phyloP scores from a whole-genome alignment of 2,329 filamentous ascomycete species.

The Alternaria longipes region DNA sequence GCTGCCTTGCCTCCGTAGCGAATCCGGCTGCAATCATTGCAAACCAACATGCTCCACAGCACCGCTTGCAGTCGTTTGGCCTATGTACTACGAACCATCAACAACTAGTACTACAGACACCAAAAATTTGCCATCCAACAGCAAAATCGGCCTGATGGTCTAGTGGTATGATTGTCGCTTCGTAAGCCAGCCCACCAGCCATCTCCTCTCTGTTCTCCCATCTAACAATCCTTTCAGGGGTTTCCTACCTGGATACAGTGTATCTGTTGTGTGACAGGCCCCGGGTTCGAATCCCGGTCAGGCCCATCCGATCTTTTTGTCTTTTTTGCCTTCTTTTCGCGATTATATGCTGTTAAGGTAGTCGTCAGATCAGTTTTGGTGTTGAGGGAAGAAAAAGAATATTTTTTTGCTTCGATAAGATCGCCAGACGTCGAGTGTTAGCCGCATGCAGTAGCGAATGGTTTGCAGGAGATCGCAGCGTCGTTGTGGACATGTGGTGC shows the following conservation, averaged over 20 bases:
- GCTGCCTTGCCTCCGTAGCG: neutral
- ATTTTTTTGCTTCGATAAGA: no score
- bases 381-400: no score
- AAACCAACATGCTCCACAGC: neutral
- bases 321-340: neutral
- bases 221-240: slow-evolving; percentile 10
- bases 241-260: slow-evolving; percentile 33
- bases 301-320: slow-evolving; percentile 28
- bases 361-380: no score
- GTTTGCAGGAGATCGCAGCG: no score
- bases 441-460: no score
- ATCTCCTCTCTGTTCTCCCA: neutral
- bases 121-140: slow-evolving; percentile 16
- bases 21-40: neutral
- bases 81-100: no score
- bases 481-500: no score
- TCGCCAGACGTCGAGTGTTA: no score
- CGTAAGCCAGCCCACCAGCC: slow-evolving; percentile 18
- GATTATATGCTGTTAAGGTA: no score
- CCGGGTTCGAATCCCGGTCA: slow-evolving; percentile 51
- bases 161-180: slow-evolving; percentile 48
- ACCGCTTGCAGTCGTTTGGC: no score
- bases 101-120: neutral
- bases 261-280: slow-evolving; percentile 48
- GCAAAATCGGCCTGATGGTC: slow-evolving; percentile 38